Conservation (phyloP, 2,329 filamentous ascomycete genomes). For the Aureobasidium zeae region DNA sequence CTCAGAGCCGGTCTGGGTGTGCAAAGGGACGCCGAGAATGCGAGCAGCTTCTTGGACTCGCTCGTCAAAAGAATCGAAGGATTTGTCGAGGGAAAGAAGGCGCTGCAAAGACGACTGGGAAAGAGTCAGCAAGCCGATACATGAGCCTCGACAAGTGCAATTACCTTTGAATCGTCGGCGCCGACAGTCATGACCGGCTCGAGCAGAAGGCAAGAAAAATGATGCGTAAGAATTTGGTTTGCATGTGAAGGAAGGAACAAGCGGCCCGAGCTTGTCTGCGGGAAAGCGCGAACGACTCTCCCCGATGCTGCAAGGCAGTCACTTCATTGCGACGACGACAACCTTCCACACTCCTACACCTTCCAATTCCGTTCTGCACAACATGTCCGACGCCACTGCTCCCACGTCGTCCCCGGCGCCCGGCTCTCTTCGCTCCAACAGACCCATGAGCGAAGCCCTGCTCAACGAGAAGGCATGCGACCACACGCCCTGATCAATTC, state of each 20-base stretch:
- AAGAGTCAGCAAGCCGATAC: background rate
- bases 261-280: constrained; percentile 15
- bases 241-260: constrained; percentile 7
- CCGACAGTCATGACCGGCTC: constrained; percentile 10
- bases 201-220: background rate
- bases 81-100: constrained; percentile 33
- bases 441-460: constrained; percentile 91
- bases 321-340: constrained; percentile 9
- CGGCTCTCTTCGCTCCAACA: constrained; percentile 55
- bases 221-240: background rate
- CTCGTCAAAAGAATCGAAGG: constrained; percentile 29
- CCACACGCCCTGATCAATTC: constrained; percentile 1
- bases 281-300: constrained; percentile 14
- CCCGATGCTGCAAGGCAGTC: background rate
- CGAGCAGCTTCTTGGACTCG: constrained; percentile 34
- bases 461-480: constrained; percentile 90
- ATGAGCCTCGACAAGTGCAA: background rate
- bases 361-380: constrained; percentile 17
- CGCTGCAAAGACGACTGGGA: constrained; percentile 25
- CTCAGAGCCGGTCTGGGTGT: background rate
- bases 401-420: constrained; percentile 51
- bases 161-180: constrained; percentile 7
- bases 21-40: constrained; percentile 28
- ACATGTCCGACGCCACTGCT: constrained; percentile 47
- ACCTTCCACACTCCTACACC: background rate